These are phyloP conservation scores for Phytophthora chlamydospora DNA, from an alignment of 352 stramenopile genomes.

Conservation along the genomic window DNA sequence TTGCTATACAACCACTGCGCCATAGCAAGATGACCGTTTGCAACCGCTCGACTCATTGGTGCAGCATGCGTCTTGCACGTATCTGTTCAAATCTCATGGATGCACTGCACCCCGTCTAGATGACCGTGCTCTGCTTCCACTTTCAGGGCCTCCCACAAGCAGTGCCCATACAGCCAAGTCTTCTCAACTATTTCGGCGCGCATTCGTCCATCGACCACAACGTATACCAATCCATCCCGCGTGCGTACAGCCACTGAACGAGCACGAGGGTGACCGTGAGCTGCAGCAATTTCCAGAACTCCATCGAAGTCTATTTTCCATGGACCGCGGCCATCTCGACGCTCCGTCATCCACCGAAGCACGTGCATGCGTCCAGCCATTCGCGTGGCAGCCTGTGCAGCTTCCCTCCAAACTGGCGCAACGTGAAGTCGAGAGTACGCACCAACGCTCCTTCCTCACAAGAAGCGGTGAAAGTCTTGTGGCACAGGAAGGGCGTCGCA, in stretches of 20 bases:
- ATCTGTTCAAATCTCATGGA: too few relatives aligned
- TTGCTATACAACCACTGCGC: background rate
- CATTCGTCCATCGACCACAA: background rate
- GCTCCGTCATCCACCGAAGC: slow-evolving; percentile 12
- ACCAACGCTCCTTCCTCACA: slow-evolving; percentile 1
- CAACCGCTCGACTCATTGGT: background rate
- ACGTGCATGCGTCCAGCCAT: slow-evolving; percentile 9
- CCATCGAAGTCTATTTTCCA: slow-evolving; percentile 8
- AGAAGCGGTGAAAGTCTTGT: slow-evolving; percentile 11
- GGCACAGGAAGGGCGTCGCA: background rate
- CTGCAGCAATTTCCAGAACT: background rate
- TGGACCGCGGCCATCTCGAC: slow-evolving; percentile 3
- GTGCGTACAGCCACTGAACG: slow-evolving; percentile 5
- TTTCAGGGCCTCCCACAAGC: background rate
- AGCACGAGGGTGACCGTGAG: slow-evolving; percentile 13
- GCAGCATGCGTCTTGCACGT: too few relatives aligned
- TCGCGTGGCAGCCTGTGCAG: background rate
- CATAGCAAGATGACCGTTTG: background rate
- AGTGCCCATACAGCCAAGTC: background rate
- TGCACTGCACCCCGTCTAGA: slow-evolving; percentile 9
- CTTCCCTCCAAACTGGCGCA: slow-evolving; percentile 1
- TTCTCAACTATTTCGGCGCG: background rate
- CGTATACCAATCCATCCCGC: background rate
- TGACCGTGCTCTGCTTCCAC: background rate
- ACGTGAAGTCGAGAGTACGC: slow-evolving; percentile 1